Base-by-base conservation (phyloP, 2,329 filamentous ascomycete genomes). In the Lecanicillium sp. region DNA sequence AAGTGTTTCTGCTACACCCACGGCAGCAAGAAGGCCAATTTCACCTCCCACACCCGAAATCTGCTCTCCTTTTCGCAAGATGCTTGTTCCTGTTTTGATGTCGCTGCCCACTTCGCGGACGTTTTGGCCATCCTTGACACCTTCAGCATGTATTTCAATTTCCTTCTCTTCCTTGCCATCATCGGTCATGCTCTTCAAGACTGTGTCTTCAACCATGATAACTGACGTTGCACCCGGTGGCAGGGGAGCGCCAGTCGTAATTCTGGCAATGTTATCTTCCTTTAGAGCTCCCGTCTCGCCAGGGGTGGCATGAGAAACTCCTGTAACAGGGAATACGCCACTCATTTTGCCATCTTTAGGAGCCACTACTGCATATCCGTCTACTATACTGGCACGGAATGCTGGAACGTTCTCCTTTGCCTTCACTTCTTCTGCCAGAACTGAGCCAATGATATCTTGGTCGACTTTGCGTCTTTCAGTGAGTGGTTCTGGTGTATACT, bases 381-480 rank as follows among this genome's bases (percentile, higher is more conserved):
- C 92, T 1, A 98, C 92, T 29, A 95, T 96, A 55, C 90, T 96
- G 14, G 92, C 92, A 42, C 88, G 73, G 62, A 94, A 98, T 0
- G 90, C 92, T 1, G 92, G 92, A 0, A 98, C 92, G 7, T 83
- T 78, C 56, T 95, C 90, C 4, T 64, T 64, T 0, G 92, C 87
- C 29, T 69, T 75, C 17, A 98, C 81, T 48, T 94, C 83, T 54
- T 88, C 79, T 0, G 90, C 88, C 2, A 98, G 67, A 1, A 96
- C 81, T 8, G 74, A 77, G 7, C 87, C 87, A 1, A 90, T 75
- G 1, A 96, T 65, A 2, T 63, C 62, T 25, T 72, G 68, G 43
- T 83, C 66, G 4, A 94, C 82, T 6, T 75, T 71, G 2, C 68
- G 63, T 34, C 67, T 75, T 20, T 78, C 56, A 2, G 78, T 56